Evolutionary conservation across 2,329 filamentous ascomycete genomes (phyloP).

Genomic region (Colletotrichum nymphaeae): DNA sequence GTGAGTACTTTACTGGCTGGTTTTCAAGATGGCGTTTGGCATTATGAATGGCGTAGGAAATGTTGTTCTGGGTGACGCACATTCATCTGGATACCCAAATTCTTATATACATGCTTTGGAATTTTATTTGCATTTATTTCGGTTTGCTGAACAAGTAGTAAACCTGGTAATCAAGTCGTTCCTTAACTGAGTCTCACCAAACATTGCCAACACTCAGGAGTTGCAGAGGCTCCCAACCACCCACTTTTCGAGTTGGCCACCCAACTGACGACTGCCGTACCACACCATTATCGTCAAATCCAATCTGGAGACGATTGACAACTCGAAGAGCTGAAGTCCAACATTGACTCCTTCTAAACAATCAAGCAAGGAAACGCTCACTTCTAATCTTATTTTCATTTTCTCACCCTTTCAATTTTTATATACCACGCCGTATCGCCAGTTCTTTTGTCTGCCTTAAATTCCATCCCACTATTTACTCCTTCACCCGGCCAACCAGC

Average conservation of each 20-base stretch:
- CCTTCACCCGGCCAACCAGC: slow-evolving; percentile 5
- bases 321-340: background rate
- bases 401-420: background rate
- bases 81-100: slow-evolving; percentile 26
- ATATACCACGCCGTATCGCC: background rate
- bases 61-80: background rate
- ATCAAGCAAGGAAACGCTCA: background rate
- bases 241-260: slow-evolving; percentile 36
- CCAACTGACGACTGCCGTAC: slow-evolving; percentile 30
- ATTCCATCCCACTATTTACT: slow-evolving; percentile 8
- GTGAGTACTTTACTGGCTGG: slow-evolving; percentile 22
- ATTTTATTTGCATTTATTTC: background rate
- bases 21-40: background rate
- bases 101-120: slow-evolving; percentile 1
- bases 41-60: slow-evolving; percentile 13
- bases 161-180: slow-evolving; percentile 23
- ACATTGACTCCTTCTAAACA: background rate
- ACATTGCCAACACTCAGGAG: slow-evolving; percentile 29
- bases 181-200: slow-evolving; percentile 38
- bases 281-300: slow-evolving; percentile 22
- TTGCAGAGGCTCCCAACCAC: slow-evolving; percentile 35
- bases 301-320: slow-evolving; percentile 9
- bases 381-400: background rate
- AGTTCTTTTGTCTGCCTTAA: slow-evolving; percentile 19
- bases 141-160: background rate